A percentile compares a stretch with the other conserved stretches of the same genome.
Conservation (phyloP, 805 yeast species). For the Yarrowia deformans region DNA sequence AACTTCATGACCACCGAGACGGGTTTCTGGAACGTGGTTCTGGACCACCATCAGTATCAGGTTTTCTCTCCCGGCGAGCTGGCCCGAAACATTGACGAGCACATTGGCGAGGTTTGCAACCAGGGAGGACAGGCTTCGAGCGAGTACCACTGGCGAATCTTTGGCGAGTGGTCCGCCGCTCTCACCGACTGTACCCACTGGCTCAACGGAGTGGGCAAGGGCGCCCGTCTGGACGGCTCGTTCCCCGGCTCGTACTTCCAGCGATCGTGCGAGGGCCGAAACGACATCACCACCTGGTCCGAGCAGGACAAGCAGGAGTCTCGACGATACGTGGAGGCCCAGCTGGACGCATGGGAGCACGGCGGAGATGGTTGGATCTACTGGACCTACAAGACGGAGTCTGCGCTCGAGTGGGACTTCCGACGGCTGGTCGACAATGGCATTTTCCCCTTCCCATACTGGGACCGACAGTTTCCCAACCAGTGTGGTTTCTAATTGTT, state of each 20-base stretch:
- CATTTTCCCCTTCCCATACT: conserved; percentile 82
- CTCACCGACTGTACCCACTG: conserved; percentile 88
- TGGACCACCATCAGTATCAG: conserved; percentile 93
- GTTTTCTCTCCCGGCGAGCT: conserved; percentile 75
- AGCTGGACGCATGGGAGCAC: conserved; percentile 80
- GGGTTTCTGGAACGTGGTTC: conserved; percentile 67
- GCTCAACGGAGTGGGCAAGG: conserved; percentile 86
- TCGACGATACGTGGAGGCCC: conserved; percentile 84
- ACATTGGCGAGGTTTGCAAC: conserved; percentile 61
- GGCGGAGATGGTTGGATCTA: conserved; percentile 82
- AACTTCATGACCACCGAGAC: conserved; percentile 54
- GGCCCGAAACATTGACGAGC: conserved; percentile 64
- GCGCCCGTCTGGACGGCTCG: conserved; percentile 80
- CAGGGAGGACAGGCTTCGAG: conserved; percentile 56
- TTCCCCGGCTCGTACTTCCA: conserved; percentile 54
- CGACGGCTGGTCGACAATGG: conserved; percentile 62
- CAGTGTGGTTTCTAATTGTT: conserved; percentile 57
- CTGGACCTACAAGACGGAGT: conserved; percentile 94
- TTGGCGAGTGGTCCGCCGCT: conserved; percentile 93
- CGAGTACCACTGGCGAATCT: conserved; percentile 75
- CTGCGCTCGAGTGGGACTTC: conserved; percentile 86
- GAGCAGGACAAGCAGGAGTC: conserved; percentile 61
- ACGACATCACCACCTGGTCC: conserved; percentile 64
- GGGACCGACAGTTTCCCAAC: conserved; percentile 70
- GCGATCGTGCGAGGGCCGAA: conserved; percentile 68